phyloP scores from a whole-genome alignment of 2,329 filamentous ascomycete species.

The Volutella citrinella region DNA sequence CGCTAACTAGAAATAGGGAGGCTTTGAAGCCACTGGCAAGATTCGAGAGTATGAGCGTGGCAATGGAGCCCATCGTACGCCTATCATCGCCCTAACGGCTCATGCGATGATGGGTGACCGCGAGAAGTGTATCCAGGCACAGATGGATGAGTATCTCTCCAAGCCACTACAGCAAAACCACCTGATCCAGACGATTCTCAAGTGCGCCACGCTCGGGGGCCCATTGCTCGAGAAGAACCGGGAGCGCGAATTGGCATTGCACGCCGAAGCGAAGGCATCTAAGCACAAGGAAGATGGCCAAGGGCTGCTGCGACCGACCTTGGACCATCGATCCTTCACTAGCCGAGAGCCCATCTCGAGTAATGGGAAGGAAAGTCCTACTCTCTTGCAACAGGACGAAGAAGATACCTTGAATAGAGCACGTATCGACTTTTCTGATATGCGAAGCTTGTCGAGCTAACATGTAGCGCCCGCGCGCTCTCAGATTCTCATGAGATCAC shows the following conservation, averaged over 20 bases:
- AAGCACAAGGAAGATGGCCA: constrained; percentile 37
- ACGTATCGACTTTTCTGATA: constrained; percentile 41
- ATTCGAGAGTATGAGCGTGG: constrained; percentile 92
- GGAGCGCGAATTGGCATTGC: constrained; percentile 55
- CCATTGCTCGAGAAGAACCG: constrained; percentile 75
- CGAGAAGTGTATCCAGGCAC: constrained; percentile 95
- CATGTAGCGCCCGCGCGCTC: constrained; percentile 9
- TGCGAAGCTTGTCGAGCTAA: constrained; percentile 38
- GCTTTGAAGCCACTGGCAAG: constrained; percentile 94
- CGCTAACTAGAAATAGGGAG: constrained; percentile 61
- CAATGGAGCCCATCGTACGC: constrained; percentile 76
- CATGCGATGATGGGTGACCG: constrained; percentile 98
- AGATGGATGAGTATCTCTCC: constrained; percentile 99
- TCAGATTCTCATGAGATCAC: constrained; percentile 29
- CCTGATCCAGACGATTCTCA: constrained; percentile 95
- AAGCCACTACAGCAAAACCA: constrained; percentile 97
- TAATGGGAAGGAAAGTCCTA: constrained; percentile 58
- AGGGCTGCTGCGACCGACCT: constrained; percentile 36
- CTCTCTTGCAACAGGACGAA: constrained; percentile 45
- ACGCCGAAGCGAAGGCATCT: constrained; percentile 45
- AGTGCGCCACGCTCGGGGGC: constrained; percentile 89
- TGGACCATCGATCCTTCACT: constrained; percentile 65
- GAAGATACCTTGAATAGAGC: constrained; percentile 50
- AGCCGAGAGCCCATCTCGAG: constrained; percentile 58
- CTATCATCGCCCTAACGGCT: constrained; percentile 94